phyloP scores from a whole-genome alignment of 192 early-diverging fungal species.

The Funneliformis mosseae region DNA sequence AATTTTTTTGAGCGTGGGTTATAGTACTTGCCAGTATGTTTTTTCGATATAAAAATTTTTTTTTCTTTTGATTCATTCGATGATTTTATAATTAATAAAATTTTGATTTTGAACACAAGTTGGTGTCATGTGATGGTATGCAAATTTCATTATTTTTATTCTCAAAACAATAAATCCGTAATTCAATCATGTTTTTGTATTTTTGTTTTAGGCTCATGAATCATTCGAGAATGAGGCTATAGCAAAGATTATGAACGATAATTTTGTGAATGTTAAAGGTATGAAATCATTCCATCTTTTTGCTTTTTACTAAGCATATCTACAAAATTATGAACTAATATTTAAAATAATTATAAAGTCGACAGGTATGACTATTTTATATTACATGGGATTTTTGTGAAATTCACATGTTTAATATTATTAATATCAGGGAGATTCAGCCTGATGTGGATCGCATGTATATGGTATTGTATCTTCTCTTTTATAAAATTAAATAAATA shows the following conservation, averaged over 20 bases:
- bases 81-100: not conserved
- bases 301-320: not conserved
- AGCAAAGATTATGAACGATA: conserved; percentile 60
- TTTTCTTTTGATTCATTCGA: not conserved
- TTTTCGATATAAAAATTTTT: not conserved
- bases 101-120: conserved; percentile 25
- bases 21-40: conserved; percentile 64
- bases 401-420: not conserved
- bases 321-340: not conserved
- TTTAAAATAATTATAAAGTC: conserved; percentile 27
- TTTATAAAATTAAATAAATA: not conserved
- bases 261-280: conserved; percentile 66
- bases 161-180: not conserved
- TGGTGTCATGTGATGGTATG: conserved; percentile 69
- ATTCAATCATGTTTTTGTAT: not conserved
- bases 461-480: conserved; percentile 50
- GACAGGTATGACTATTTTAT: conserved; percentile 33
- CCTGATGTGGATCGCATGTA: conserved; percentile 68
- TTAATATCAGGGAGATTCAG: conserved; percentile 51
- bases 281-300: not conserved
- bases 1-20: conserved; percentile 68
- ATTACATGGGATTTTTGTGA: not conserved
- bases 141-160: not conserved
- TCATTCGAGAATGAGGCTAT: conserved; percentile 60
- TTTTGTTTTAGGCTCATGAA: conserved; percentile 51